A percentile compares a stretch with the other conserved stretches of the same genome.
These are phyloP conservation scores for Phallus indusiatus DNA, from an alignment of 768 basidiomycete species.

Conservation along the genomic window DNA sequence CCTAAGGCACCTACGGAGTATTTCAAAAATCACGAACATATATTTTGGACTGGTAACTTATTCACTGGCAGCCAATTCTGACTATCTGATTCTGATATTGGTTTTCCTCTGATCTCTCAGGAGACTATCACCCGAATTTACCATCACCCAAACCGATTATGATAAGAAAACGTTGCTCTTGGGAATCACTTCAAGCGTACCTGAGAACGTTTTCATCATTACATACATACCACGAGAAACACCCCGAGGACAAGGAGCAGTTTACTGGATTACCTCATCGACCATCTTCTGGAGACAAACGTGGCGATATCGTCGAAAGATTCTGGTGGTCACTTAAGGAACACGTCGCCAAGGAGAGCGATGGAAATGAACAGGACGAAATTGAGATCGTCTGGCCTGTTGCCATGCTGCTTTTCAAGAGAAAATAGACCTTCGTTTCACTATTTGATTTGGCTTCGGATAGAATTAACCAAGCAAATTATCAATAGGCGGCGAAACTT, in stretches of 20 bases:
- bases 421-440: neutral
- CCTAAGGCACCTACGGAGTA: conserved; percentile 37
- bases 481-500: too few relatives aligned
- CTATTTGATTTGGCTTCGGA: neutral
- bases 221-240: conserved; percentile 53
- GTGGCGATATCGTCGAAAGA: conserved; percentile 52
- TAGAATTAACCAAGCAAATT: neutral
- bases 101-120: conserved; percentile 17
- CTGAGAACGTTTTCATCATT: conserved; percentile 63
- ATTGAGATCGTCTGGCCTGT: conserved; percentile 34
- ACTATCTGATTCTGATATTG: conserved; percentile 1
- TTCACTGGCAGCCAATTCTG: neutral
- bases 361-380: conserved; percentile 16
- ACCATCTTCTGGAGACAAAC: conserved; percentile 16
- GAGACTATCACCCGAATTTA: conserved; percentile 32
- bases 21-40: conserved; percentile 37
- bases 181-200: conserved; percentile 59
- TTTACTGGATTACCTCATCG: conserved; percentile 13
- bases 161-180: conserved; percentile 50
- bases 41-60: conserved; percentile 49
- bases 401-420: conserved; percentile 16
- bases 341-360: conserved; percentile 20
- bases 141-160: conserved; percentile 36
- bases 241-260: conserved; percentile 43
- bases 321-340: conserved; percentile 49